Conservation (phyloP, 345 rosid species). For the Gossypium herbaceum region DNA sequence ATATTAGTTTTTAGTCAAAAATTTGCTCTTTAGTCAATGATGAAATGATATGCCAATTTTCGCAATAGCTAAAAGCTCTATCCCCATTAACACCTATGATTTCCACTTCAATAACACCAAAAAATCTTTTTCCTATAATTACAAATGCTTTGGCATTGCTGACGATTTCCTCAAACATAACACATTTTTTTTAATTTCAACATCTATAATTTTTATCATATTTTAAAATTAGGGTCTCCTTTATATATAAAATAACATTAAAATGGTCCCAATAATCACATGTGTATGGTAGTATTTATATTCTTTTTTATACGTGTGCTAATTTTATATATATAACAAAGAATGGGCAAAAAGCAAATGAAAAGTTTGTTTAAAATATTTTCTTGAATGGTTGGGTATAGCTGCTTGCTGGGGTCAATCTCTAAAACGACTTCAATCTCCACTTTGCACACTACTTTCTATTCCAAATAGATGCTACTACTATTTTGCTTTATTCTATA, state of each 20-base stretch:
- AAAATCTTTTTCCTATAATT: not conserved
- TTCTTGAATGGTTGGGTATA: not conserved
- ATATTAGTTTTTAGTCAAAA: not conserved
- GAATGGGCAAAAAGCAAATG: not conserved
- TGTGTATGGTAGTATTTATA: not conserved
- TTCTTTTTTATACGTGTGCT: not conserved
- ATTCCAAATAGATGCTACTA: not conserved
- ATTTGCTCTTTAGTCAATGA: not conserved
- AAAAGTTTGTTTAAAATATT: not conserved
- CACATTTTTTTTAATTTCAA: not conserved
- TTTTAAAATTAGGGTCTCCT: not conserved
- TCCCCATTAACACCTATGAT: conserved; percentile 8
- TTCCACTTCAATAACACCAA: conserved; percentile 8
- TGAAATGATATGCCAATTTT: conserved; percentile 7
- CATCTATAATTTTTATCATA: no score
- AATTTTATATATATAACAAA: not conserved
- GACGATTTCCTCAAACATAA: conserved; percentile 17
- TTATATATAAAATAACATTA: not conserved
- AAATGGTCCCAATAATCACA: not conserved
- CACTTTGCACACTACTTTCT: conserved; percentile 1
- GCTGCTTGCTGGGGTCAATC: conserved; percentile 4
- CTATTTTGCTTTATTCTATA: not conserved
- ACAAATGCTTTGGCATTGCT: conserved; percentile 26
- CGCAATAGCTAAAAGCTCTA: not conserved
- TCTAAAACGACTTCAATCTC: not conserved